Percentiles rank a stretch among this genome's conserved stretches.
phyloP scores from a whole-genome alignment of 2,329 filamentous ascomycete species.

The Trichoderma asperellum region DNA sequence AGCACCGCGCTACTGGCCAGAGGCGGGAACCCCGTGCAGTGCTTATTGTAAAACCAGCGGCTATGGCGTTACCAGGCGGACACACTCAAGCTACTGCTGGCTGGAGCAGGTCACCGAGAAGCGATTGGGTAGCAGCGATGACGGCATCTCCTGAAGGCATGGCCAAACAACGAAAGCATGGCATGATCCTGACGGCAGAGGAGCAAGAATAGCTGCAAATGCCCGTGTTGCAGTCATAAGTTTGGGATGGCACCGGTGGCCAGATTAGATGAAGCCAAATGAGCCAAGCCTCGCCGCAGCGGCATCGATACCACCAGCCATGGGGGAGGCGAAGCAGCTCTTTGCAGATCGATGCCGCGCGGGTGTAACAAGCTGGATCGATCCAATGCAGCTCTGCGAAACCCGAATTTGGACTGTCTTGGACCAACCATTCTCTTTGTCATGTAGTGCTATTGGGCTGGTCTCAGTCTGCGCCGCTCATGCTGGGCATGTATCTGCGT shows the following conservation, averaged over 20 bases:
- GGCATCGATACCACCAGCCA: neutral
- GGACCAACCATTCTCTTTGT: neutral
- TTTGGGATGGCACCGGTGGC: neutral
- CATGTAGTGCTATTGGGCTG: neutral
- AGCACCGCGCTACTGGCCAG: conserved; percentile 10
- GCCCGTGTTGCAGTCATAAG: neutral
- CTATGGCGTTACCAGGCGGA: conserved; percentile 11
- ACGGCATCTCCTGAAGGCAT: conserved; percentile 8
- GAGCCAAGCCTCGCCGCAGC: conserved; percentile 4
- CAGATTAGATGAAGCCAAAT: conserved; percentile 14
- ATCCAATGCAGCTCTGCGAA: conserved; percentile 16
- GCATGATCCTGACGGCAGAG: conserved; percentile 13
- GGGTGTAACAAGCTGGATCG: conserved; percentile 17
- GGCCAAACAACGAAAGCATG: neutral
- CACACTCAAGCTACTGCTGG: neutral
- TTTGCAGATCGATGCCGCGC: conserved; percentile 26
- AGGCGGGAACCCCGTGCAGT: neutral
- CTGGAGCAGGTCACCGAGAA: conserved; percentile 15
- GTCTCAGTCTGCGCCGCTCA: neutral
- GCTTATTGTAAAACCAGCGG: neutral
- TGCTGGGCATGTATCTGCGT: neutral
- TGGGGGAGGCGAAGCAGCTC: conserved; percentile 28
- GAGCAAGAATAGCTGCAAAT: conserved; percentile 11
- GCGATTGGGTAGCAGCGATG: conserved; percentile 9
- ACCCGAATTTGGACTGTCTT: conserved; percentile 6